Conservation (phyloP, 345 rosid genomes). For the Rhodamnia rubescens region DNA sequence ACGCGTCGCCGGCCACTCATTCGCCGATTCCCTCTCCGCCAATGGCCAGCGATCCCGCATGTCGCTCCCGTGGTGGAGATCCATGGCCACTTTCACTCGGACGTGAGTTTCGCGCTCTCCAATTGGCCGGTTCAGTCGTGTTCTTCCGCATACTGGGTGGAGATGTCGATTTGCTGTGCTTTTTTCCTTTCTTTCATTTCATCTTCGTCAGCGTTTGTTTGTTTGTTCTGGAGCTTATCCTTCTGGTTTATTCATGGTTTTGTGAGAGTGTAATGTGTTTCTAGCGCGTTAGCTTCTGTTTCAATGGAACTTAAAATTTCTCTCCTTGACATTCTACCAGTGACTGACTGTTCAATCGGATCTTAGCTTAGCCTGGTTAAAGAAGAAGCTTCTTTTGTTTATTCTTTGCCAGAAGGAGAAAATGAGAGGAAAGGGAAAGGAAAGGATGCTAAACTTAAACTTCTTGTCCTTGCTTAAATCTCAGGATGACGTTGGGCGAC, state of each 20-base stretch:
- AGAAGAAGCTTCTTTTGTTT: neutral
- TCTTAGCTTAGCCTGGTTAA: neutral
- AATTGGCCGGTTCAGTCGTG: neutral
- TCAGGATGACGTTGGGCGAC: neutral
- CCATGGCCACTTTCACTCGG: conserved; percentile 88
- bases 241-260: neutral
- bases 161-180: neutral
- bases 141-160: neutral
- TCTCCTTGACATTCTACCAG: neutral
- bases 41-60: neutral
- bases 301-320: neutral
- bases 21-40: neutral
- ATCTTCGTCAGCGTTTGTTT: neutral
- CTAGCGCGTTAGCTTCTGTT: neutral
- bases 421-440: neutral
- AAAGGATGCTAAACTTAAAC: neutral
- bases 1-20: neutral
- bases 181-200: neutral
- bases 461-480: neutral
- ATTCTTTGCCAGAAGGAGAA: neutral
- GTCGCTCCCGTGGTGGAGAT: conserved; percentile 37
- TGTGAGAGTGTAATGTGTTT: neutral
- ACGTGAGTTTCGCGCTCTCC: conserved; percentile 26
- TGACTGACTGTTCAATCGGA: neutral
- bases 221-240: neutral